Conservation (phyloP, 2,329 filamentous ascomycete species). For the Grosmannia huntii region DNA sequence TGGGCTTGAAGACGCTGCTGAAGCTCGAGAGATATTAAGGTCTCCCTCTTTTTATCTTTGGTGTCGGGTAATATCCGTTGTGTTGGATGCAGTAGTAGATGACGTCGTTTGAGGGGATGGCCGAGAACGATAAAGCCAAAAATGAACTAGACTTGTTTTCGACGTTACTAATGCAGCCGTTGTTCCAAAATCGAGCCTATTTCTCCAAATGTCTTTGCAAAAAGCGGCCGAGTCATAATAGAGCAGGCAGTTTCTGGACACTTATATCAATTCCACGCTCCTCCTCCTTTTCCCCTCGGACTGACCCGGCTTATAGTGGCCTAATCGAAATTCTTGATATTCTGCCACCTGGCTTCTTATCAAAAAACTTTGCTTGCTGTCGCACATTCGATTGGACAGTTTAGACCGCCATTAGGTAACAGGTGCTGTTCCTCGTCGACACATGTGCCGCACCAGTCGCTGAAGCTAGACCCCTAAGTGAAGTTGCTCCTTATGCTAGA, state of each 20-base stretch:
- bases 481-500: slow-evolving; percentile 6
- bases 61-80: neutral
- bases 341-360: neutral
- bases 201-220: neutral
- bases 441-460: neutral
- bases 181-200: neutral
- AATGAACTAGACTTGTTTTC: neutral
- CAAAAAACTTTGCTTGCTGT: neutral
- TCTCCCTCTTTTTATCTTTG: neutral
- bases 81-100: neutral
- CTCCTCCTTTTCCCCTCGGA: neutral
- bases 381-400: neutral
- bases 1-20: too few relatives aligned
- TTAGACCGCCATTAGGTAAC: slow-evolving; percentile 5
- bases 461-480: slow-evolving; percentile 12
- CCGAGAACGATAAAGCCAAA: neutral
- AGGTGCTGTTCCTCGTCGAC: neutral
- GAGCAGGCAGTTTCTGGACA: neutral
- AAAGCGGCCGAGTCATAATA: neutral
- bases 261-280: too few relatives aligned
- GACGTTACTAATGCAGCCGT: neutral
- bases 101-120: neutral
- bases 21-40: too few relatives aligned
- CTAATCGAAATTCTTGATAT: neutral
- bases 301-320: neutral